Evolutionary conservation across 176 grass and related monocot species (phyloP).

Genomic region (Guadua angustifolia): DNA sequence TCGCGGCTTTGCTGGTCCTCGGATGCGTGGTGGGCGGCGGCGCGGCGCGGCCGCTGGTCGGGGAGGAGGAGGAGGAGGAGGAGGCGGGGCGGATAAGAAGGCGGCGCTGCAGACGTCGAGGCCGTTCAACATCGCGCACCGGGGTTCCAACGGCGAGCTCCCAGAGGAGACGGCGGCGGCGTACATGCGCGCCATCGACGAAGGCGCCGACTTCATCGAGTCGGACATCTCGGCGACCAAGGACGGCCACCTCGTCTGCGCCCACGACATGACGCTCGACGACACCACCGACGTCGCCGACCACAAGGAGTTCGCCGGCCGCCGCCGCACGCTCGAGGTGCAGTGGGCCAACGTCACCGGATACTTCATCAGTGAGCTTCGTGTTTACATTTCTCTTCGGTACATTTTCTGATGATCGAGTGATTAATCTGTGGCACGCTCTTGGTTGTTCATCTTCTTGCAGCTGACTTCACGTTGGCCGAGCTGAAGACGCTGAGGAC

Average conservation of each 20-base stretch:
- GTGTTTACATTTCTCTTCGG: background rate
- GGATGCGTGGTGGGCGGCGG: background rate
- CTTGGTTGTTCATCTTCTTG: background rate
- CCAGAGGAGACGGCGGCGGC: slow-evolving; percentile 61
- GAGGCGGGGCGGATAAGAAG: background rate
- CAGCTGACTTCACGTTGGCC: slow-evolving; percentile 57
- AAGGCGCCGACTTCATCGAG: slow-evolving; percentile 68
- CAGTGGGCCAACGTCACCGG: slow-evolving; percentile 57
- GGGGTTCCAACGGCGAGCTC: slow-evolving; percentile 62
- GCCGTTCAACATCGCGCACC: slow-evolving; percentile 60
- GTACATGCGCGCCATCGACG: slow-evolving; percentile 57
- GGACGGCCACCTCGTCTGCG: slow-evolving; percentile 63
- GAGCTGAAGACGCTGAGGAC: slow-evolving; percentile 57
- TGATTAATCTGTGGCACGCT: background rate
- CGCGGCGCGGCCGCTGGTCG: slow-evolving; percentile 42
- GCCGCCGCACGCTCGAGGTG: slow-evolving; percentile 54
- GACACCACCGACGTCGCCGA: slow-evolving; percentile 53
- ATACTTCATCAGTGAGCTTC: slow-evolving; percentile 44
- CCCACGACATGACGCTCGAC: slow-evolving; percentile 60
- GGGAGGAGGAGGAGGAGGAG: background rate
- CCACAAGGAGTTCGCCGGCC: slow-evolving; percentile 46
- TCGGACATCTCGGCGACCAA: slow-evolving; percentile 51
- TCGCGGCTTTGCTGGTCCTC: slow-evolving; percentile 2
- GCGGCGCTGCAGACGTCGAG: slow-evolving; percentile 49
- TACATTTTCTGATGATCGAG: background rate